Evolutionary conservation across 306 rosid species (phyloP).

Genomic region (Dryas drummondii): DNA sequence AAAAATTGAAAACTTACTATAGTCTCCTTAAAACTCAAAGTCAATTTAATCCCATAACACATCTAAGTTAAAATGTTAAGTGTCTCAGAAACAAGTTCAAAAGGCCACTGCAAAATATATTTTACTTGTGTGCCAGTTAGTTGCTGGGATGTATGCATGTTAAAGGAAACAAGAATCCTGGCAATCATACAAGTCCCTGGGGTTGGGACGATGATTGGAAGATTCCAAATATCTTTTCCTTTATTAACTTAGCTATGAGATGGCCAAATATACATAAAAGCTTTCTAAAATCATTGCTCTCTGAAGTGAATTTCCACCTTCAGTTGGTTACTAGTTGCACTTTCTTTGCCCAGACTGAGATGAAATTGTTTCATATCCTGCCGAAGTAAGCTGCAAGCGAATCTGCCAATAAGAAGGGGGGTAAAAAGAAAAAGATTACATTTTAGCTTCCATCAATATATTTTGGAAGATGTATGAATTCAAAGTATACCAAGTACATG

Average conservation of each 20-base stretch:
- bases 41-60: background rate
- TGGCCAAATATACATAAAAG: background rate
- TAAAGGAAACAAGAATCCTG: no score
- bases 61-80: background rate
- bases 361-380: constrained; percentile 34
- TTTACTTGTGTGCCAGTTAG: no score
- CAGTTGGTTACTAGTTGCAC: constrained; percentile 1
- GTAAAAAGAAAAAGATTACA: background rate
- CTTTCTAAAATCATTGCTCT: background rate
- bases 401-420: constrained; percentile 13
- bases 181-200: no score
- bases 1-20: background rate
- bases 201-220: no score
- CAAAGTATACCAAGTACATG: background rate
- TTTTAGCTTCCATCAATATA: background rate
- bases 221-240: background rate
- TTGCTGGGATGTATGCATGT: no score
- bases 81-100: no score
- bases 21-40: background rate
- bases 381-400: constrained; percentile 36
- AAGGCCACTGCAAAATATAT: no score
- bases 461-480: background rate
- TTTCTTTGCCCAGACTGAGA: constrained; percentile 21
- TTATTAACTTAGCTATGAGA: background rate
- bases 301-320: constrained; percentile 24